Evolutionary conservation across 2,329 filamentous ascomycete genomes (phyloP), one percentile per base, ranked within the genome.

Genomic region (Venturia effusa): DNA sequence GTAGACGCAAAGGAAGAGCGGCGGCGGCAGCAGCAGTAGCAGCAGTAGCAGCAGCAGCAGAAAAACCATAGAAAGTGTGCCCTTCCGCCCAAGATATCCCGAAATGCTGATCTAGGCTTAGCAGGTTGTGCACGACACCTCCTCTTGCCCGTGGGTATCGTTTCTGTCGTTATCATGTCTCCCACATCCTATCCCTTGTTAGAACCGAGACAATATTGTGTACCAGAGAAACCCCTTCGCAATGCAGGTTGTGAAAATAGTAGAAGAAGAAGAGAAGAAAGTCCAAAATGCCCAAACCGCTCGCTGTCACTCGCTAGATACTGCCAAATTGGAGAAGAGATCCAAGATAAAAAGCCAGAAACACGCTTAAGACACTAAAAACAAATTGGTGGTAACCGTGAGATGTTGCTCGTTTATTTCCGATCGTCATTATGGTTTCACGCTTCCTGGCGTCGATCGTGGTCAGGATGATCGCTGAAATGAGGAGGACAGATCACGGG

Each of bases 71-170:
- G 30, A 30, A 24, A 57, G 51, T 32, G 19, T 57, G 27, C 34
- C 51, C 30, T 57, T 34, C 30, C 51, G 51, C 30, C 51, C 51
- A 57, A 22, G 5, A 13, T 10, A 22, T 32, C 30, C 51, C 30
- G 11, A 57, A 34, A 57, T 57, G 51, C 51, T 34, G 27, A 19
- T 4, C 32, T 32, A 7, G 34, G 19, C 7, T 24, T 30, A 57
- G 19, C 51, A 57, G 51, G 34, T 54, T 54, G 48, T 32, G 48
- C 15, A 34, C 34, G 51, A 57, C 34, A 34, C 51, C 51, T 57
- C 51, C 30, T 57, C 51, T 57, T 57, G 27, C 51, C 27, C 51
- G 15, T 57, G 51, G 51, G 51, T 57, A 57, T 57, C 51, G 51
- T 57, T 57, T 57, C 27, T 34, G 30, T 57, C 51, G 51, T 57